These are phyloP conservation scores for Telopea speciosissima DNA, from an alignment of 177 flowering plant genomes.

Conservation along the genomic window DNA sequence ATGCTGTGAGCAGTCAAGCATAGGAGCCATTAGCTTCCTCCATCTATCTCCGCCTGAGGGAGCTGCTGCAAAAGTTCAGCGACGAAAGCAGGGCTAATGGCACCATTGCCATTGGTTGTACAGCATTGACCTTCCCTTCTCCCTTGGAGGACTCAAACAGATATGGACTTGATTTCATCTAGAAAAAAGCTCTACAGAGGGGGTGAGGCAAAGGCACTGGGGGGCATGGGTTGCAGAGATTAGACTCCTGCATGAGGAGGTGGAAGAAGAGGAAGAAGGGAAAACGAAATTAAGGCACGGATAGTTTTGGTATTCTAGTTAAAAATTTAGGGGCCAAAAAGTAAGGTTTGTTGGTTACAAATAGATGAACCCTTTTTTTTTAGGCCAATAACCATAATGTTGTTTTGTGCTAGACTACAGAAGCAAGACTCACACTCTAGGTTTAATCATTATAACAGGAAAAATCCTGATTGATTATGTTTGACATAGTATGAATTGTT, in stretches of 20 bases:
- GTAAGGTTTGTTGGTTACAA: too few relatives aligned
- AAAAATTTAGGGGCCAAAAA: too few relatives aligned
- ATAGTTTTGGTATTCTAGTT: too few relatives aligned
- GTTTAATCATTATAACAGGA: too few relatives aligned
- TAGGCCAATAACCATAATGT: too few relatives aligned
- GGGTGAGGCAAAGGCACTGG: constrained; percentile 98
- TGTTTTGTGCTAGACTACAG: too few relatives aligned
- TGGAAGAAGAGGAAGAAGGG: constrained; percentile 87
- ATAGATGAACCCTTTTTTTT: too few relatives aligned
- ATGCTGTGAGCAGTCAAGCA: constrained; percentile 12
- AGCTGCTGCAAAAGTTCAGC: constrained; percentile 51
- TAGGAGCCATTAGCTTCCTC: constrained; percentile 60
- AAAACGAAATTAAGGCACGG: constrained; percentile 10
- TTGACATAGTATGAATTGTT: too few relatives aligned
- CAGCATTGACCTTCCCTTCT: neutral
- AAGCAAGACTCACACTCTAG: too few relatives aligned
- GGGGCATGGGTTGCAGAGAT: constrained; percentile 99
- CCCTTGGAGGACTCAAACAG: neutral
- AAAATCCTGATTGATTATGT: too few relatives aligned
- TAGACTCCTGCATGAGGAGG: constrained; percentile 82
- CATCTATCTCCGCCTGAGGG: constrained; percentile 66
- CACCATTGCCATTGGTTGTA: neutral
- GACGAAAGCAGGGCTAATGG: constrained; percentile 23
- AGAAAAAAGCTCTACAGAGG: constrained; percentile 90
- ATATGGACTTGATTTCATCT: neutral